These are phyloP conservation scores for Aspergillus hortae DNA, from an alignment of 2,329 filamentous ascomycete species.

Conservation along the genomic window DNA sequence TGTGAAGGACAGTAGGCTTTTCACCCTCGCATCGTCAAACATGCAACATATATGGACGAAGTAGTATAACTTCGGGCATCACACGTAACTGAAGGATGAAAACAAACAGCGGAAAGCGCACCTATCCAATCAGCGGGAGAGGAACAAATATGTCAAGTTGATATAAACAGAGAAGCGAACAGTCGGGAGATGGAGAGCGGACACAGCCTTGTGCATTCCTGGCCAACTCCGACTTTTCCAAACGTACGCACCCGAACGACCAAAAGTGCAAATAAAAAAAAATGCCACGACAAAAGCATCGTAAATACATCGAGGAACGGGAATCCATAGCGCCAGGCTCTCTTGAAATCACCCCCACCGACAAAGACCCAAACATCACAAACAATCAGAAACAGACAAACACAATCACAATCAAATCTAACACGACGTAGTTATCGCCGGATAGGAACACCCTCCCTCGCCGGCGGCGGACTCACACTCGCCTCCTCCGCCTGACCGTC, in stretches of 20 bases:
- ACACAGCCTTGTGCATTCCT: too few species aligned
- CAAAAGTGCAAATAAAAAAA: not conserved
- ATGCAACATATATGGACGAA: not conserved
- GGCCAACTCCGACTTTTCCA: too few species aligned
- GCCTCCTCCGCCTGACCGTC: slow-evolving; percentile 45
- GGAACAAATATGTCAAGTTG: slow-evolving; percentile 5
- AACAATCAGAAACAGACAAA: slow-evolving; percentile 10
- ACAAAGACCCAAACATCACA: slow-evolving; percentile 6
- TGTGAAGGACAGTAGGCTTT: not conserved
- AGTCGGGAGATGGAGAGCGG: not conserved
- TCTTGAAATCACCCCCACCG: slow-evolving; percentile 26
- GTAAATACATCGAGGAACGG: slow-evolving; percentile 10
- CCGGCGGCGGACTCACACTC: slow-evolving; percentile 44
- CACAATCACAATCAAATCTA: slow-evolving; percentile 2
- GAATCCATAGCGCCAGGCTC: slow-evolving; percentile 34
- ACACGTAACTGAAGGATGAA: not conserved
- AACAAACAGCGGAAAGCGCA: not conserved
- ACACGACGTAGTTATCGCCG: slow-evolving; percentile 47
- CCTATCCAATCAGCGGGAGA: too few species aligned
- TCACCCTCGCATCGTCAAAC: not conserved
- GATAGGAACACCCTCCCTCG: slow-evolving; percentile 59
- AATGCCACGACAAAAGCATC: not conserved
- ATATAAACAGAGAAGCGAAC: slow-evolving; percentile 15
- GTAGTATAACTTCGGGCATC: not conserved
- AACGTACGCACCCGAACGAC: not conserved